Evolutionary conservation across 2,329 filamentous ascomycete species (phyloP).

Genomic region (Penicillium sp.): DNA sequence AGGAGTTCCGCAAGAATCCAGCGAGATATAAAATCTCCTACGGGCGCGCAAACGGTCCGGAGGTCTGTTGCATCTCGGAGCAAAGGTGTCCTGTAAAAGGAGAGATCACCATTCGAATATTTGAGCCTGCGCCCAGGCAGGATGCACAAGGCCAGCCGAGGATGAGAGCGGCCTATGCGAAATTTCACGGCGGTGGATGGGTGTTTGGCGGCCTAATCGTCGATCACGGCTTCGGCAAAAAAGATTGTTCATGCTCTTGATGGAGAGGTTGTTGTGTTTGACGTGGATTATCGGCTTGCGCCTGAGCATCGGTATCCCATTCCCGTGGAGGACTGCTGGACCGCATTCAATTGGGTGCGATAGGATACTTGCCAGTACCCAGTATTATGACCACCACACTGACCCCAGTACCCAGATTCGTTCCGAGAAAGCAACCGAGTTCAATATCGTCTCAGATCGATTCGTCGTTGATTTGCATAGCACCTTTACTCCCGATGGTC

Average conservation of each 20-base stretch:
- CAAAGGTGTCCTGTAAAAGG: conserved; percentile 44
- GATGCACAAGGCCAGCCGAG: conserved; percentile 29
- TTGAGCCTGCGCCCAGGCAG: conserved; percentile 35
- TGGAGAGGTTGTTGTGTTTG: conserved; percentile 45
- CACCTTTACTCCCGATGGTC: conserved; percentile 38
- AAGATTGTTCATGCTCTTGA: conserved; percentile 40
- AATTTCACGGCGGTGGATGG: conserved; percentile 48
- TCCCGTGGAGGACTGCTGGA: conserved; percentile 44
- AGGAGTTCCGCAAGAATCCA: conserved; percentile 43
- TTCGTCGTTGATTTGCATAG: conserved; percentile 42
- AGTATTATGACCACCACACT: background rate
- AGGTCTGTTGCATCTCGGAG: conserved; percentile 44
- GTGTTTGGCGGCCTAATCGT: conserved; percentile 44
- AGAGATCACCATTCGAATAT: conserved; percentile 45
- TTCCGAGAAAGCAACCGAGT: conserved; percentile 34
- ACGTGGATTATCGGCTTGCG: conserved; percentile 48
- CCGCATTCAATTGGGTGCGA: conserved; percentile 44
- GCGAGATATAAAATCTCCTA: conserved; percentile 42
- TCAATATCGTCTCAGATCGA: conserved; percentile 38
- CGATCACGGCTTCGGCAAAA: conserved; percentile 48
- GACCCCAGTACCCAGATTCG: conserved; percentile 29
- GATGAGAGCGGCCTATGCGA: conserved; percentile 45
- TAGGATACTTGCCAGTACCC: background rate
- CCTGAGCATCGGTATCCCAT: conserved; percentile 44
- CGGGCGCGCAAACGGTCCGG: conserved; percentile 40